Conservation (phyloP, 116 monocot genomes). For the Cymodocea nodosa region DNA sequence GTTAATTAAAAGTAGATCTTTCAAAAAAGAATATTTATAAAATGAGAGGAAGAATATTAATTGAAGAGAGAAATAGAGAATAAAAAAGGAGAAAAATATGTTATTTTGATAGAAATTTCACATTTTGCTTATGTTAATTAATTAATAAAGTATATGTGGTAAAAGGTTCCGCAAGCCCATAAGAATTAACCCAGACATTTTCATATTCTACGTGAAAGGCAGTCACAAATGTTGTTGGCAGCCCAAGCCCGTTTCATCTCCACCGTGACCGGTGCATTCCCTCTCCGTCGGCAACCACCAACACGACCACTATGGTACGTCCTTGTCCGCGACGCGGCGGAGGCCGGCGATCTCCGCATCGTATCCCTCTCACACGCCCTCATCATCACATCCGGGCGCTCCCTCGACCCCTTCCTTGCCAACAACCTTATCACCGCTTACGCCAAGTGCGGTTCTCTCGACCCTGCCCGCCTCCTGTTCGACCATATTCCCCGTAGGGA, state of each 20-base stretch:
- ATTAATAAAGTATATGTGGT: too few relatives aligned
- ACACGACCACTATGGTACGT: conserved; percentile 3
- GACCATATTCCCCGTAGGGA: conserved; percentile 16
- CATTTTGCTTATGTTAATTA: too few relatives aligned
- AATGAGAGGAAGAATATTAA: too few relatives aligned
- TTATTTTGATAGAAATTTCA: too few relatives aligned
- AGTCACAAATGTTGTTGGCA: not conserved
- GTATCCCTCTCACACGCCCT: conserved; percentile 5
- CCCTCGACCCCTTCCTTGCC: conserved; percentile 7
- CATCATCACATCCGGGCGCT: conserved; percentile 8
- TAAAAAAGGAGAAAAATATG: too few relatives aligned
- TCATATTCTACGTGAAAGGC: not conserved
- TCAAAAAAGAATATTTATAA: too few relatives aligned
- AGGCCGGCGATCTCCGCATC: conserved; percentile 5
- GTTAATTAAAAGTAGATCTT: too few relatives aligned
- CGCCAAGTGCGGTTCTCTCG: conserved; percentile 7
- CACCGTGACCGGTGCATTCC: not conserved
- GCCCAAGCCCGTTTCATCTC: conserved; percentile 2
- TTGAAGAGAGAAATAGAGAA: too few relatives aligned
- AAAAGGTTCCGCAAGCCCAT: not conserved
- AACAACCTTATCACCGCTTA: conserved; percentile 18
- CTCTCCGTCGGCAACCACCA: conserved; percentile 3
- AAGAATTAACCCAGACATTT: not conserved
- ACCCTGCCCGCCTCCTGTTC: conserved; percentile 12
- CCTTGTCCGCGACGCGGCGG: conserved; percentile 14